Base-by-base conservation (phyloP, 108 stramenopile genomes). In the Licmophora abbreviata region DNA sequence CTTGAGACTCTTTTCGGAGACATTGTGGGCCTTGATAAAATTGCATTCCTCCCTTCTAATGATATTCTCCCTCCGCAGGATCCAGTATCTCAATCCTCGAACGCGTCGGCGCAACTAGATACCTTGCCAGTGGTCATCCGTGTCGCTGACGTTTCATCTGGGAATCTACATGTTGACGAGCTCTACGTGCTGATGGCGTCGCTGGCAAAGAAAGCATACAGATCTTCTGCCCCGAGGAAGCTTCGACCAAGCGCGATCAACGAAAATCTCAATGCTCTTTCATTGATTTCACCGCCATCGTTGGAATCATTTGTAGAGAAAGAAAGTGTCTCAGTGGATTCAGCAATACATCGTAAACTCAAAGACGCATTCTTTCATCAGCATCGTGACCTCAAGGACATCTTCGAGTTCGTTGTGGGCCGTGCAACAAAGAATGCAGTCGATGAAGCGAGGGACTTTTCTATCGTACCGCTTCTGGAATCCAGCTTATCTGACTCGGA, bases 281-380 rank as follows among this genome's bases (percentile, higher is more conserved):
- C n/a, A n/a, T n/a, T n/a, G n/a, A n/a, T n/a, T n/a, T n/a, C n/a
- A n/a, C n/a, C n/a, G n/a, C n/a, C n/a, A n/a, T n/a, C n/a, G n/a
- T 40, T 25, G 45, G 33, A 27, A 20, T 26, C 34, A 25, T 35
- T 26, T 4, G 34, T 30, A 38, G 22, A 21, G 4, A 21, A 23
- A 20, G 29, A 9, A n/a, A n/a, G n/a, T n/a, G n/a, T n/a, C n/a
- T n/a, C n/a, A n/a, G n/a, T n/a, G n/a, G n/a, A n/a, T n/a, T 10
- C 10, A 15, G 46, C 33, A 11, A 76, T 79, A 23, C 47, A 62
- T 44, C 68, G 51, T 1, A 85, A 71, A 58, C 64, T 90, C 25
- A 41, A 54, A 21, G 84, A 86, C 37, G 68, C 70, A 21, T 90
- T 90, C 62, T 90, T 90, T 59, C 88, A 90, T 58, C 84, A 81